Conservation (phyloP, 2,329 filamentous ascomycete species). For the Trichoderma simmonsii region DNA sequence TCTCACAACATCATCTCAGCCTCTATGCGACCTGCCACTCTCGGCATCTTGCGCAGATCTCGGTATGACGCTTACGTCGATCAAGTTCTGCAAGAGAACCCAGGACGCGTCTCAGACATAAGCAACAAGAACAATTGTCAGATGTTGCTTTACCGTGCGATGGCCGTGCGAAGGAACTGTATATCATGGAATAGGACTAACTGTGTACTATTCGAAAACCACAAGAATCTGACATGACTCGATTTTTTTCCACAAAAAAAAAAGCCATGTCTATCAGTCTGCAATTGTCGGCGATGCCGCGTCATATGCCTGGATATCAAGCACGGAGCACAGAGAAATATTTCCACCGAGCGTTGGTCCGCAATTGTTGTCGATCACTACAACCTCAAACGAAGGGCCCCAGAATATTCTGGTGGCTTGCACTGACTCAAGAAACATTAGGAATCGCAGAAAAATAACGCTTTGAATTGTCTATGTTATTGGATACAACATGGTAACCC, state of each 20-base stretch:
- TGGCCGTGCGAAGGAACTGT: background rate
- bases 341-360: slow-evolving; percentile 5
- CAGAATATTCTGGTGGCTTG: background rate
- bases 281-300: background rate
- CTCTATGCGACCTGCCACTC: background rate
- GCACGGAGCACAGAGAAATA: background rate
- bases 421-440: background rate
- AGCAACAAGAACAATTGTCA: background rate
- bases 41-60: slow-evolving; percentile 4
- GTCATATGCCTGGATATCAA: background rate
- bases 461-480: background rate
- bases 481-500: background rate
- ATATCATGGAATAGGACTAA: background rate
- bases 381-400: background rate
- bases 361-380: slow-evolving; percentile 3
- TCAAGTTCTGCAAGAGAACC: background rate
- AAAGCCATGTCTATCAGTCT: background rate
- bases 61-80: background rate
- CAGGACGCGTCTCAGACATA: background rate
- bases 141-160: background rate
- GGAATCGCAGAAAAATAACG: background rate
- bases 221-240: background rate
- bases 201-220: background rate
- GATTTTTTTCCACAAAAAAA: background rate
- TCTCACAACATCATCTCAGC: background rate